Percentiles rank a stretch among this genome's conserved stretches.
Evolutionary conservation across 345 rosid species (phyloP).

Genomic region (Citrus hindsii): DNA sequence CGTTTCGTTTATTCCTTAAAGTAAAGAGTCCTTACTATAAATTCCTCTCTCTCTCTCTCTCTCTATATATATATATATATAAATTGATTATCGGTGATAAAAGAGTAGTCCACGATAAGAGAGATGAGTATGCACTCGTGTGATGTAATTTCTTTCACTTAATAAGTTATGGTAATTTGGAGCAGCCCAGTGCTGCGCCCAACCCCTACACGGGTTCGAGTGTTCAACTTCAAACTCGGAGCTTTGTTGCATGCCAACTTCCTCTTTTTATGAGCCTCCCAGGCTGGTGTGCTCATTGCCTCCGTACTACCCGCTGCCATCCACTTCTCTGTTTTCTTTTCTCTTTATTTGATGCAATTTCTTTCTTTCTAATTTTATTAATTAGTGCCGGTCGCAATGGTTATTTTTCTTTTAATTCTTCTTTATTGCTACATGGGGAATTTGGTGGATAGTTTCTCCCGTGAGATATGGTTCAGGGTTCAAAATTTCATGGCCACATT

Average conservation of each 20-base stretch:
- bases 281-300: not conserved
- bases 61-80: too few species aligned
- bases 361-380: too few species aligned
- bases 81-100: not conserved
- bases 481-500: too few species aligned
- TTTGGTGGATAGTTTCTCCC: too few species aligned
- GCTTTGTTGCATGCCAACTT: not conserved
- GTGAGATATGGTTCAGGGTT: too few species aligned
- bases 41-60: too few species aligned
- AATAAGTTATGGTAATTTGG: not conserved
- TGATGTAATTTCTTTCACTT: not conserved
- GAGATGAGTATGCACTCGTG: not conserved
- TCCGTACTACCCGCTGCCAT: not conserved
- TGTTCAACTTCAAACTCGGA: not conserved
- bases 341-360: too few species aligned
- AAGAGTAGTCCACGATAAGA: not conserved
- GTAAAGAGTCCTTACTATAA: rapidly evolving
- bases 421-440: too few species aligned
- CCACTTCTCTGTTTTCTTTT: not conserved
- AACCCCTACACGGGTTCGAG: not conserved
- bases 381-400: too few species aligned
- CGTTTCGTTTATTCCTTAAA: too few species aligned
- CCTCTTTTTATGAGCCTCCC: slow-evolving; percentile 1
- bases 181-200: not conserved
- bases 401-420: too few species aligned